Conservation (phyloP, 345 rosid genomes). For the Trapa bicornis region DNA sequence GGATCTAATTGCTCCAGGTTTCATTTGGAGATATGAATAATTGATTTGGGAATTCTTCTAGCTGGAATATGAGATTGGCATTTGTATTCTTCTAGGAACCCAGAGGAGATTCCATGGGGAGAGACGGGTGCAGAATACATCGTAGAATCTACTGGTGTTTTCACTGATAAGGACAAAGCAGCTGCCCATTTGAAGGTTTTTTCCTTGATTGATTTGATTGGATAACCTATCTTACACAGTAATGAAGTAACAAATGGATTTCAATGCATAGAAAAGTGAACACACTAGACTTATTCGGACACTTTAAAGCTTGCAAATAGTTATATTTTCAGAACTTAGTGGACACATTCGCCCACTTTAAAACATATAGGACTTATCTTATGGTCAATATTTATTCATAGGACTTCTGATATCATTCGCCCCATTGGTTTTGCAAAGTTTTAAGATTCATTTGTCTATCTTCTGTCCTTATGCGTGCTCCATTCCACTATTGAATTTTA, state of each 20-base stretch:
- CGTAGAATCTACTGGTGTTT: constrained; percentile 62
- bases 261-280: too few species aligned
- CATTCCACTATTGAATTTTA: constrained; percentile 1
- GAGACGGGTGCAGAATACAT: constrained; percentile 47
- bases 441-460: neutral
- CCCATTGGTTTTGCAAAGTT: neutral
- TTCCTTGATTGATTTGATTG: neutral
- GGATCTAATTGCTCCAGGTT: neutral
- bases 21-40: too few species aligned
- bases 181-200: constrained; percentile 55
- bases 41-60: too few species aligned
- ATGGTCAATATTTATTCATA: too few species aligned
- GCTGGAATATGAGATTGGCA: too few species aligned
- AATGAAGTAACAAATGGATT: too few species aligned
- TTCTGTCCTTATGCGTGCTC: neutral
- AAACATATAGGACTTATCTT: too few species aligned
- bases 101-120: constrained; percentile 66
- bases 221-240: neutral
- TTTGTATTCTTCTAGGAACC: constrained; percentile 26
- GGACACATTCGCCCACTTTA: too few species aligned
- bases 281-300: too few species aligned
- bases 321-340: too few species aligned
- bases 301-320: too few species aligned
- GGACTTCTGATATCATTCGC: too few species aligned
- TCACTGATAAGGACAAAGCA: constrained; percentile 60